phyloP scores from a whole-genome alignment of 352 stramenopile genomes.

The Phytopythium kandeliae region DNA sequence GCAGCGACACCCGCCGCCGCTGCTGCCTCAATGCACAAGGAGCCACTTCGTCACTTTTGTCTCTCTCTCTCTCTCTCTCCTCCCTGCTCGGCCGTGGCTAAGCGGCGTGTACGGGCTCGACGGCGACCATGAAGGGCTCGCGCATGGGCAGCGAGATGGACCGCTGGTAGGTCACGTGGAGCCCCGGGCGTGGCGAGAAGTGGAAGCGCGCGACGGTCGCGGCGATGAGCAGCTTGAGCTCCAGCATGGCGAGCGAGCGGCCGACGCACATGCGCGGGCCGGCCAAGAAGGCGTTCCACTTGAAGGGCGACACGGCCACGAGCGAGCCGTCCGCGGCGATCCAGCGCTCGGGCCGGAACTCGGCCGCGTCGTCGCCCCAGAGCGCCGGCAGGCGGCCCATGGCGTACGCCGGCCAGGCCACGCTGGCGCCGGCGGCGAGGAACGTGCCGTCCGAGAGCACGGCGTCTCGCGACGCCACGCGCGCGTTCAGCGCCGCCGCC shows the following conservation, averaged over 20 bases:
- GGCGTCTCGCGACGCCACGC: constrained; percentile 20
- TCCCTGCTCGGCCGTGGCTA: too few species aligned
- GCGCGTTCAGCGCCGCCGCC: constrained; percentile 19
- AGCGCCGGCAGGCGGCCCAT: constrained; percentile 39
- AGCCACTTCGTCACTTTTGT: too few species aligned
- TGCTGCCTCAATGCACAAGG: too few species aligned
- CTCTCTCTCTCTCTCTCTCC: too few species aligned
- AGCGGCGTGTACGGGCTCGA: background rate
- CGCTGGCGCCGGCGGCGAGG: constrained; percentile 14
- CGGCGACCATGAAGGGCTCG: constrained; percentile 8
- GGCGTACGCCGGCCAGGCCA: constrained; percentile 30
- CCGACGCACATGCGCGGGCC: constrained; percentile 49
- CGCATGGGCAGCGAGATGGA: constrained; percentile 29
- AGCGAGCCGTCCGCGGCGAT: constrained; percentile 10
- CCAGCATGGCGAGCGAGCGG: constrained; percentile 40
- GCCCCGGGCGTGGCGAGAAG: constrained; percentile 11
- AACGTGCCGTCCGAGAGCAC: constrained; percentile 56
- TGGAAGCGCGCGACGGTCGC: constrained; percentile 37
- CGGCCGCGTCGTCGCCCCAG: constrained; percentile 37
- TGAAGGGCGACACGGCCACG: constrained; percentile 22
- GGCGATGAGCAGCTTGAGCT: constrained; percentile 45
- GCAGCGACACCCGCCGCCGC: too few species aligned
- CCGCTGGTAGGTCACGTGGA: constrained; percentile 19
- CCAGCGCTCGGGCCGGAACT: constrained; percentile 53
- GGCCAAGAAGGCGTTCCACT: constrained; percentile 54